Evolutionary conservation across 2,329 filamentous ascomycete species (phyloP).

Genomic region (Venturiaceae sp.): DNA sequence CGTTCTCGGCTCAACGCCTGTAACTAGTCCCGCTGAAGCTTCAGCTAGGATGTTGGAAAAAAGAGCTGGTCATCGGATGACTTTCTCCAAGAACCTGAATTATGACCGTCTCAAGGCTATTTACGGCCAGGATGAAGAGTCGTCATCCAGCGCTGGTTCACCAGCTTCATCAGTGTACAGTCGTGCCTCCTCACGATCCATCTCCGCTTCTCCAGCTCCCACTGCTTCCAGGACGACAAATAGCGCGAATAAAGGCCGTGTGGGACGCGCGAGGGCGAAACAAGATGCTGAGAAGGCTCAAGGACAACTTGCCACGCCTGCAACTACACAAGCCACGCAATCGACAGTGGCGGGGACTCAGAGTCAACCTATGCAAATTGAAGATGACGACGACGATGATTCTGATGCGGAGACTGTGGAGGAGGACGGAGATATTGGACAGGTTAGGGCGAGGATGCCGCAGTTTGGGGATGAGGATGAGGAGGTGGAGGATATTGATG

Average conservation of each 20-base stretch:
- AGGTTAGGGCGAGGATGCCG: not conserved
- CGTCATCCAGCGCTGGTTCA: not conserved
- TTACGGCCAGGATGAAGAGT: slow-evolving; percentile 16
- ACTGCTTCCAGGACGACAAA: not conserved
- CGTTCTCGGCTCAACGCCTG: slow-evolving; percentile 27
- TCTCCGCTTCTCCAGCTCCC: not conserved
- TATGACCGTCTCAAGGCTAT: slow-evolving; percentile 34
- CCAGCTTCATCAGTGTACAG: not conserved
- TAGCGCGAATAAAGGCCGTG: slow-evolving; percentile 9
- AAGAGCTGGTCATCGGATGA: slow-evolving; percentile 21
- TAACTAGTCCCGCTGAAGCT: slow-evolving; percentile 33
- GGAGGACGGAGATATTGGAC: not conserved
- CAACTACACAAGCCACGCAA: not conserved
- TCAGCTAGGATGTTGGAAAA: slow-evolving; percentile 35
- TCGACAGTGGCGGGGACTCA: not conserved
- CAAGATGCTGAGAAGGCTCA: slow-evolving; percentile 16
- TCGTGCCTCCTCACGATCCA: not conserved
- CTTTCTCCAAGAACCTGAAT: slow-evolving; percentile 34
- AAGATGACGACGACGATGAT: not conserved
- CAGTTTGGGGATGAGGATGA: not conserved
- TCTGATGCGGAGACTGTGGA: slow-evolving; percentile 5
- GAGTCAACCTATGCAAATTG: not conserved
- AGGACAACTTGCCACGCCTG: not conserved
- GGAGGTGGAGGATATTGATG: not conserved
- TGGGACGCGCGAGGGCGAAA: slow-evolving; percentile 12